phyloP scores from a whole-genome alignment of 2,329 filamentous ascomycete genomes.

The Nothophoma quercina region DNA sequence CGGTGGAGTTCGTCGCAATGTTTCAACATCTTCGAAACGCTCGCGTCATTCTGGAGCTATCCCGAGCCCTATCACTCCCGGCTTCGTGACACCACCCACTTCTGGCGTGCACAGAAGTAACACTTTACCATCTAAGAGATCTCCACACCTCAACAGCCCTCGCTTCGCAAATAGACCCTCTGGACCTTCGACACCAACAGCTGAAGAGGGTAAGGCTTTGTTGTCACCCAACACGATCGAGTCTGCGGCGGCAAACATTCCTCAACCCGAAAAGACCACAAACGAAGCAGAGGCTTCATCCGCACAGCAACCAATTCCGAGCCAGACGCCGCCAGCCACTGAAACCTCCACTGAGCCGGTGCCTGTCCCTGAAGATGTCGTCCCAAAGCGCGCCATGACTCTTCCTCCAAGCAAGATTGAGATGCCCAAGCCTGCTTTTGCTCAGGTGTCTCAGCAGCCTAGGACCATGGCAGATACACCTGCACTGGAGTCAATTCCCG shows the following conservation, averaged over 20 bases:
- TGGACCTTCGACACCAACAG: constrained; percentile 59
- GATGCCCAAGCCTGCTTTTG: constrained; percentile 29
- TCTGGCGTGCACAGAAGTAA: constrained; percentile 80
- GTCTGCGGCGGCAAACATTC: constrained; percentile 17
- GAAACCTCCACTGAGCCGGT: not conserved
- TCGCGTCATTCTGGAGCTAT: constrained; percentile 77
- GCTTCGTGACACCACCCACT: constrained; percentile 49
- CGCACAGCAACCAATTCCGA: constrained; percentile 10
- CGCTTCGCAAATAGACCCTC: constrained; percentile 56
- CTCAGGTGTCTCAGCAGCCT: constrained; percentile 28
- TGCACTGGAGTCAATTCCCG: constrained; percentile 54
- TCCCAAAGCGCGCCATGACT: constrained; percentile 29
- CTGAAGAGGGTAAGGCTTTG: constrained; percentile 38
- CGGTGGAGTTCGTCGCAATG: constrained; percentile 82
- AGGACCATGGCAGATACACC: constrained; percentile 39
- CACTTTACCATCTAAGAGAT: constrained; percentile 90
- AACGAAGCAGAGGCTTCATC: constrained; percentile 12
- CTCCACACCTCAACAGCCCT: constrained; percentile 67
- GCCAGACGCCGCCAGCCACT: constrained; percentile 12
- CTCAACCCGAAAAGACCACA: constrained; percentile 18
- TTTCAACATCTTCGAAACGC: constrained; percentile 89
- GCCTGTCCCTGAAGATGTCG: constrained; percentile 12
- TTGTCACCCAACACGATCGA: constrained; percentile 27
- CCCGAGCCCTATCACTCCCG: constrained; percentile 65
- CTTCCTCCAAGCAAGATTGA: constrained; percentile 35